A percentile compares a stretch with the other conserved stretches of the same genome.
Evolutionary conservation across 1,139 yeast species (phyloP).

Genomic region (Groenewaldozyma sp.): DNA sequence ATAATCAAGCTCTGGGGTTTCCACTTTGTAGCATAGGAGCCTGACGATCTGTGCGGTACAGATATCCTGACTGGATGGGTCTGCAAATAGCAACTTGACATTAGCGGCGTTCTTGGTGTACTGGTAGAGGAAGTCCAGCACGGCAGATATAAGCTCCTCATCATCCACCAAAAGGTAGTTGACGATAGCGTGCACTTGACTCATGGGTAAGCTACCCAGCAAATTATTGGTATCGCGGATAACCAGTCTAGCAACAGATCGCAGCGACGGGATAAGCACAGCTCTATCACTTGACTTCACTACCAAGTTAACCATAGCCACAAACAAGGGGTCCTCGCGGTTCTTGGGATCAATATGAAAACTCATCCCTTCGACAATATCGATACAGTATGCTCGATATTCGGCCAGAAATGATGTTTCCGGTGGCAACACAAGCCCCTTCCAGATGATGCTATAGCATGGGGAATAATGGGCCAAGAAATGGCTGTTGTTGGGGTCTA

Average conservation of each 20-base stretch:
- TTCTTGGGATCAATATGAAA: slow-evolving; percentile 72
- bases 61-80: slow-evolving; percentile 36
- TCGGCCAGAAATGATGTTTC: slow-evolving; percentile 41
- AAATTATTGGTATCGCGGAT: slow-evolving; percentile 31
- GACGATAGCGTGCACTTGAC: slow-evolving; percentile 29
- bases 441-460: slow-evolving; percentile 33
- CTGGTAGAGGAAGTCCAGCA: slow-evolving; percentile 60
- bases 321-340: slow-evolving; percentile 35
- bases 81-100: slow-evolving; percentile 19
- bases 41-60: slow-evolving; percentile 46
- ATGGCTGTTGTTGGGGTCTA: slow-evolving; percentile 78
- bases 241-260: slow-evolving; percentile 32
- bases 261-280: slow-evolving; percentile 30
- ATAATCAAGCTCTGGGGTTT: slow-evolving; percentile 27
- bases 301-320: slow-evolving; percentile 18
- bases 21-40: slow-evolving; percentile 47
- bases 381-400: slow-evolving; percentile 59
- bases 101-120: slow-evolving; percentile 44
- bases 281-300: slow-evolving; percentile 29
- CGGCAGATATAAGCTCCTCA: slow-evolving; percentile 53
- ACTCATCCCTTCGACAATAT: slow-evolving; percentile 74
- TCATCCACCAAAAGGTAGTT: slow-evolving; percentile 39
- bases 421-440: slow-evolving; percentile 37
- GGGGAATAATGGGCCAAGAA: slow-evolving; percentile 49
- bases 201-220: slow-evolving; percentile 30